Base-by-base conservation (phyloP, 2,329 filamentous ascomycete species). In the Sporothrix pallida region DNA sequence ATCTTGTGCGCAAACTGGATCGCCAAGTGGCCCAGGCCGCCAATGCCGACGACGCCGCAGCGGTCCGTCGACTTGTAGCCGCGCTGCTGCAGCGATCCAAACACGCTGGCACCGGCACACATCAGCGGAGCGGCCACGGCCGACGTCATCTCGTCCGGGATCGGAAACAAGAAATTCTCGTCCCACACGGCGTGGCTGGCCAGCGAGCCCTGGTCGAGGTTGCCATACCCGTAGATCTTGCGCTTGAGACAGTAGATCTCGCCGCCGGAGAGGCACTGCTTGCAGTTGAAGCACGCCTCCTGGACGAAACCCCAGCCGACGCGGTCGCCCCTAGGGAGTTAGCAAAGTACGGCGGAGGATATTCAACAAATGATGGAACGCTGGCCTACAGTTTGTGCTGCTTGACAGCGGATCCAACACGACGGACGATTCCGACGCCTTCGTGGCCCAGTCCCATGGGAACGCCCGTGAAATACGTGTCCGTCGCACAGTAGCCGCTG, bases 401-500 rank as follows among this genome's bases (percentile, higher is more conserved):
- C 23, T 77, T 82, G 48, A 86, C 84, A 13, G 77, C 50, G 77
- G 81, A 77, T 3, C 86, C 86, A n/a, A 82, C 76, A 73, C 81
- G 78, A 72, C 83, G 80, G 12, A 87, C 80, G 42, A 84, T 67
- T 56, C 86, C 86, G 46, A 85, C 82, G 68, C 86, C 85, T 77
- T 88, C 86, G 76, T 88, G 86, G 7, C 86, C 86, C 0, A 87
- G 80, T 13, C 78, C 83, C 79, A 83, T 82, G 72, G 83, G 81
- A 1, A 62, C 80, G 7, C 76, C 74, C 76, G 77, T 76, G 72
- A 79, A 82, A 75, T 83, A 80, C 7, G 81, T 77, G 74, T 82
- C 81, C 74, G 91, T 92, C 69, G 88, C 89, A 80, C 91, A 93
- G 70, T 92, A 83, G 44, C 91, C 91, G 1, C 89, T 91, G 74